Base-by-base conservation (phyloP, 75 land plant genomes). In the Pseudotsuga menziesii region DNA sequence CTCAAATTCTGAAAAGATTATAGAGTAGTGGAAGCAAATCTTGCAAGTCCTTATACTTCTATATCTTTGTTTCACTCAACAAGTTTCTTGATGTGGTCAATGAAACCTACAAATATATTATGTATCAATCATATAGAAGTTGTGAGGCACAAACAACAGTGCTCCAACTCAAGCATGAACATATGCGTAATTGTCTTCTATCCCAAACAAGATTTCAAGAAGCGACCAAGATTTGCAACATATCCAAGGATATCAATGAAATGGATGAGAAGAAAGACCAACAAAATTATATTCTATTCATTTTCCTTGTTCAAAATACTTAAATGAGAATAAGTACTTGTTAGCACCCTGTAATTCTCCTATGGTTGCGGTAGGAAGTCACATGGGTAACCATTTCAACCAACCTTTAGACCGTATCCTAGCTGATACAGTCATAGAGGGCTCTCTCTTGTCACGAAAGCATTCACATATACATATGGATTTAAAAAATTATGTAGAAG, bases 1-100 rank as follows among this genome's bases (percentile, higher is more conserved):
- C 17, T 44, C 23, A 56, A 8, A 78, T 60, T n/a, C 11, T 19
- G 25, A 1, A 44, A 72, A 55, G 86, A 69, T 84, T 86, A 72
- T 90, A 78, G 14, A 97, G 89, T n/a, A 97, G 93, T 79, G 91
- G 95, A 79, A 97, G 93, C 77, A 97, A 82, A 75, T 93, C 98
- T 11, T 98, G 89, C 64, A 97, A 80, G 78, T 97, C 99, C 82
- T 97, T 97, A 80, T 97, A 97, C 82, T 91, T 94, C 82, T 97
- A 98, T 39, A 84, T 76, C 64, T 94, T 88, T 58, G 82, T 89
- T 57, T 97, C 98, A 82, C 61, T 89, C 56, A 78, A 76, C 80
- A 97, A 83, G 81, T 81, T 89, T 78, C 80, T 85, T 62, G 99
- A 97, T 58, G 44, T 75, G 48, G 79, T 77, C 58, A 89, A 8